Evolutionary conservation across 345 rosid species (phyloP).

Genomic region (Linum tenue): DNA sequence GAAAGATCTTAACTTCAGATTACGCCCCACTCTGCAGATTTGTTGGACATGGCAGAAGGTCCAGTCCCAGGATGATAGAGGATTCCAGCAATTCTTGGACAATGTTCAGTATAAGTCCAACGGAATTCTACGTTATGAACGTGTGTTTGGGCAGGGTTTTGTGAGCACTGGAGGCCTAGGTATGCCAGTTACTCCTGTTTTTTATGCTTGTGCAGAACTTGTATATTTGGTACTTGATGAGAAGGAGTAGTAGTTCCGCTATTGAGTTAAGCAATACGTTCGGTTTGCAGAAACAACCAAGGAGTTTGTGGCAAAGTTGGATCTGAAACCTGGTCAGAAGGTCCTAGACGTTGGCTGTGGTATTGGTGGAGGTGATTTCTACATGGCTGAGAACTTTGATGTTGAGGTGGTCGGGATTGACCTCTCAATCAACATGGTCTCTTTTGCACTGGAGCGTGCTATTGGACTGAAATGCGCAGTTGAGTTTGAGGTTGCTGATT

Average conservation of each 20-base stretch:
- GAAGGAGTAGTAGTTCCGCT: background rate
- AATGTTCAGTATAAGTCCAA: conserved; percentile 77
- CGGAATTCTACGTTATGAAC: conserved; percentile 87
- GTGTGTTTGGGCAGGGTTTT: conserved; percentile 83
- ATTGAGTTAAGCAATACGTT: background rate
- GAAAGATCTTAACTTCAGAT: conserved; percentile 9
- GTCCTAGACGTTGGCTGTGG: conserved; percentile 98
- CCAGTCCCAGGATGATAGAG: conserved; percentile 60
- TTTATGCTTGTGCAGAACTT: background rate
- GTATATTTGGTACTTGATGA: background rate
- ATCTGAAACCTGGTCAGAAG: conserved; percentile 86
- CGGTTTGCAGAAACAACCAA: conserved; percentile 73
- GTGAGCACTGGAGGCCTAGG: conserved; percentile 98
- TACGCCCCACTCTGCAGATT: conserved; percentile 45
- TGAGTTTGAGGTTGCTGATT: conserved; percentile 96
- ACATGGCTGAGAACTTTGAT: conserved; percentile 87
- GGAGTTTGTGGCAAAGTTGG: conserved; percentile 80
- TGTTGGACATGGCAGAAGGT: conserved; percentile 95
- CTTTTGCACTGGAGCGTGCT: conserved; percentile 90
- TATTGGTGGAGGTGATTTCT: conserved; percentile 98
- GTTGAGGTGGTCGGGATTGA: conserved; percentile 91
- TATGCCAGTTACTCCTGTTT: conserved; percentile 11
- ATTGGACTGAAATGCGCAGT: conserved; percentile 77
- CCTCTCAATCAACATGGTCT: conserved; percentile 86
- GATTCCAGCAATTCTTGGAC: conserved; percentile 94